phyloP scores from a whole-genome alignment of 2,329 filamentous ascomycete genomes.

The Calonectria fujianensis region DNA sequence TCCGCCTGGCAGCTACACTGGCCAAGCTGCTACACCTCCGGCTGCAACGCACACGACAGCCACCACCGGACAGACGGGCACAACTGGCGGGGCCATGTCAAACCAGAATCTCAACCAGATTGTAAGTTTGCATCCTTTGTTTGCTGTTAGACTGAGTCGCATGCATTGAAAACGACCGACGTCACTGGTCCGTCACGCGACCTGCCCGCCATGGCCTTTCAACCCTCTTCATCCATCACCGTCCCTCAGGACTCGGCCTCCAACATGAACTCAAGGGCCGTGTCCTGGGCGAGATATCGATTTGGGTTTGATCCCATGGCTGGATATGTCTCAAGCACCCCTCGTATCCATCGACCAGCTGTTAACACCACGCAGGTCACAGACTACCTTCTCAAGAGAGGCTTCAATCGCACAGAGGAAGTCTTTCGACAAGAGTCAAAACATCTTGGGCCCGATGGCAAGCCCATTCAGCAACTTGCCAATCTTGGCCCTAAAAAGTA shows the following conservation, averaged over 20 bases:
- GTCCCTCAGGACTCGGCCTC: background rate
- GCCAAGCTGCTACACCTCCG: constrained; percentile 60
- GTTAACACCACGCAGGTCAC: constrained; percentile 75
- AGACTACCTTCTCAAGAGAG: constrained; percentile 96
- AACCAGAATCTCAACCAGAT: constrained; percentile 97
- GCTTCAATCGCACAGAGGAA: constrained; percentile 93
- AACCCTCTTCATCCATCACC: background rate
- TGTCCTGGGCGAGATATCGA: background rate
- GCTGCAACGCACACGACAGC: constrained; percentile 52
- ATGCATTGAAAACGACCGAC: background rate
- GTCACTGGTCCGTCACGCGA: constrained; percentile 10
- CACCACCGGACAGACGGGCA: constrained; percentile 57
- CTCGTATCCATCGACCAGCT: background rate
- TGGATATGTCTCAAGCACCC: background rate
- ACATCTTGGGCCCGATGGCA: constrained; percentile 86
- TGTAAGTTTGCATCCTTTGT: constrained; percentile 74
- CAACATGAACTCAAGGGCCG: constrained; percentile 14
- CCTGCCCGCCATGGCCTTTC: constrained; percentile 4
- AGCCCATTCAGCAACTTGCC: constrained; percentile 81
- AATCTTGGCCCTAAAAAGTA: constrained; percentile 87
- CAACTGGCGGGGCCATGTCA: constrained; percentile 73
- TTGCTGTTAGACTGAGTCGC: constrained; percentile 15
- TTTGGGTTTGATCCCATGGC: background rate
- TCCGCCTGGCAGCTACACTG: constrained; percentile 57
- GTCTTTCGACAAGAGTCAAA: constrained; percentile 94